These are phyloP conservation scores for Westerdykella sp. DNA, from an alignment of 2,329 filamentous ascomycete species.

Conservation along the genomic window DNA sequence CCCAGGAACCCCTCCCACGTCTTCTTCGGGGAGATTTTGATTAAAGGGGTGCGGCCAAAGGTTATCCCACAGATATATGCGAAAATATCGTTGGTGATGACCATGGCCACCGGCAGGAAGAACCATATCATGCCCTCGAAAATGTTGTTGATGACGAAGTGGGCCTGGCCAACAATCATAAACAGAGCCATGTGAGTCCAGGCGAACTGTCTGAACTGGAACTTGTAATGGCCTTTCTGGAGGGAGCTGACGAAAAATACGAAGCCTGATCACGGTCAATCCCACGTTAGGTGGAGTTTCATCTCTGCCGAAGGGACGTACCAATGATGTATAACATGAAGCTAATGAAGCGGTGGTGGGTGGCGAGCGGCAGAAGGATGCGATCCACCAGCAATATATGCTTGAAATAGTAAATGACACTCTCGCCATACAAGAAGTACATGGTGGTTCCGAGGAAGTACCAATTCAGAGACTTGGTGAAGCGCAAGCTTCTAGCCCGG, in stretches of 20 bases:
- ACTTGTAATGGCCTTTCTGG: slow-evolving; percentile 92
- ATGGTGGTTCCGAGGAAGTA: slow-evolving; percentile 98
- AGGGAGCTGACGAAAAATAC: slow-evolving; percentile 96
- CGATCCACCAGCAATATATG: slow-evolving; percentile 94
- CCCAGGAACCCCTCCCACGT: slow-evolving; percentile 96
- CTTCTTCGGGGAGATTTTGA: slow-evolving; percentile 98
- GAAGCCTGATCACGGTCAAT: slow-evolving; percentile 60
- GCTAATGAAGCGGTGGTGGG: slow-evolving; percentile 97
- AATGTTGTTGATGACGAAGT: slow-evolving; percentile 99
- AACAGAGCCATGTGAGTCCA: slow-evolving; percentile 99
- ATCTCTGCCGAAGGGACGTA: slow-evolving; percentile 41
- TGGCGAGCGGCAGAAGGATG: slow-evolving; percentile 85
- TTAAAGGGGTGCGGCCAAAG: slow-evolving; percentile 91
- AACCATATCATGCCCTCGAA: slow-evolving; percentile 99
- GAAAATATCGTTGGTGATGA: slow-evolving; percentile 98
- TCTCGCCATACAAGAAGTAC: slow-evolving; percentile 99
- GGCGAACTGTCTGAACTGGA: slow-evolving; percentile 98
- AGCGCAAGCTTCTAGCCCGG: slow-evolving; percentile 79
- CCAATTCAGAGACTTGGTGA: slow-evolving; percentile 97
- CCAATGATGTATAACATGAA: slow-evolving; percentile 97
- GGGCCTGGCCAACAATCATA: slow-evolving; percentile 93
- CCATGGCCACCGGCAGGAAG: slow-evolving; percentile 87
- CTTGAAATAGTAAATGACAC: slow-evolving; percentile 99
- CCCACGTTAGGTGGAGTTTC: background rate
- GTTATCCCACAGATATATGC: slow-evolving; percentile 97